These are phyloP conservation scores for Boletus rex-veris DNA, from an alignment of 768 basidiomycete species.

Conservation along the genomic window DNA sequence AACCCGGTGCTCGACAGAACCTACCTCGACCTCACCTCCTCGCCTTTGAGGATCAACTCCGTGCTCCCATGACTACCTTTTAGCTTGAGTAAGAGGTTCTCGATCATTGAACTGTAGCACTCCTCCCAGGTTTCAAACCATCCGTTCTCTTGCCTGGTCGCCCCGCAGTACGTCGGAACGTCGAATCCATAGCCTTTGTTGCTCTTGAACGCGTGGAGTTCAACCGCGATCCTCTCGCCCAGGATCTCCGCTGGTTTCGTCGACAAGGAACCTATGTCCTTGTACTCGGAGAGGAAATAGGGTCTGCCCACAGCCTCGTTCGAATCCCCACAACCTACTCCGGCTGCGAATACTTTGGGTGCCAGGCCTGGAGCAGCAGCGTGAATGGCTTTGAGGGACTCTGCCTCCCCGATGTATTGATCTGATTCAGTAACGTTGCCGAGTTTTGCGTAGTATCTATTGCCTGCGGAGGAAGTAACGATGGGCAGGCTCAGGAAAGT, in stretches of 20 bases:
- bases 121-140: slow-evolving; percentile 71
- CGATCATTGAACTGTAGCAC: slow-evolving; percentile 62
- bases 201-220: slow-evolving; percentile 59
- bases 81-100: slow-evolving; percentile 51
- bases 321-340: slow-evolving; percentile 30
- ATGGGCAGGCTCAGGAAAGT: slow-evolving; percentile 42
- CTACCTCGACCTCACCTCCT: slow-evolving; percentile 47
- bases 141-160: slow-evolving; percentile 65
- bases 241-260: slow-evolving; percentile 45
- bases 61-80: slow-evolving; percentile 38
- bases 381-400: slow-evolving; percentile 61
- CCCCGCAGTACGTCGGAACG: slow-evolving; percentile 75
- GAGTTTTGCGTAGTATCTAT: slow-evolving; percentile 58
- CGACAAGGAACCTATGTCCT: slow-evolving; percentile 49
- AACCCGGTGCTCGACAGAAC: slow-evolving; percentile 13
- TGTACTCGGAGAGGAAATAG: slow-evolving; percentile 75
- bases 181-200: slow-evolving; percentile 62
- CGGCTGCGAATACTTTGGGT: slow-evolving; percentile 53
- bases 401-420: slow-evolving; percentile 66
- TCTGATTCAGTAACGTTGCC: slow-evolving; percentile 52
- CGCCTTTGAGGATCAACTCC: slow-evolving; percentile 49
- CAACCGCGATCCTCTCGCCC: slow-evolving; percentile 60
- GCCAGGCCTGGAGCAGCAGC: slow-evolving; percentile 65
- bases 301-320: slow-evolving; percentile 40
- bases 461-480: slow-evolving; percentile 55